Percentiles rank a stretch among this genome's conserved stretches.
Evolutionary conservation across 352 stramenopile genomes (phyloP).

Genomic region (Phytophthora tentaculata): DNA sequence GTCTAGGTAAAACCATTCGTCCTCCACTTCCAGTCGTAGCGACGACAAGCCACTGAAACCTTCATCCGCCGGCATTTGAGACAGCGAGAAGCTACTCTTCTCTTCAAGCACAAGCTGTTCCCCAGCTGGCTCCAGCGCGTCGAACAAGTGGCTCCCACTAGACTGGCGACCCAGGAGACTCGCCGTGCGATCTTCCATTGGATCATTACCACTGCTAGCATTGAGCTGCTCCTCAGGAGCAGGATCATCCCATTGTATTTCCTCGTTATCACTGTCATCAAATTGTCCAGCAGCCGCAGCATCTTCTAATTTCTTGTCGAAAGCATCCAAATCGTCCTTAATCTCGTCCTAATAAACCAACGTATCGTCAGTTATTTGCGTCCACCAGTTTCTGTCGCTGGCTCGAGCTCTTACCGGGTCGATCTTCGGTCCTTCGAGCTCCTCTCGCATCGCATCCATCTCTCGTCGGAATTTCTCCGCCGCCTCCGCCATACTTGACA

Average conservation of each 20-base stretch:
- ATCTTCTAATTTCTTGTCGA: constrained; percentile 83
- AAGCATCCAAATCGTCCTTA: constrained; percentile 70
- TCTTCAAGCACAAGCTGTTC: constrained; percentile 34
- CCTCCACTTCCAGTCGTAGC: constrained; percentile 51
- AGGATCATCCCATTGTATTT: constrained; percentile 67
- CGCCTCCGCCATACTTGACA: constrained; percentile 81
- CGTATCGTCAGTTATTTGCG: constrained; percentile 11
- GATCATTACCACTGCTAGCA: constrained; percentile 28
- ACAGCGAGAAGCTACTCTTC: constrained; percentile 42
- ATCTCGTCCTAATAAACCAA: constrained; percentile 43
- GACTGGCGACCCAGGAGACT: constrained; percentile 26
- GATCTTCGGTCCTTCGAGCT: constrained; percentile 43
- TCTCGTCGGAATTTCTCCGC: constrained; percentile 85
- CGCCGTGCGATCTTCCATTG: constrained; percentile 29
- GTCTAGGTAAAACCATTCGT: constrained; percentile 91
- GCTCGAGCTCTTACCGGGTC: constrained; percentile 35
- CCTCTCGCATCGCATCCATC: constrained; percentile 85
- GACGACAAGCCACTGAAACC: constrained; percentile 32
- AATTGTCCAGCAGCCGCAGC: constrained; percentile 79
- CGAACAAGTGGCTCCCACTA: constrained; percentile 35
- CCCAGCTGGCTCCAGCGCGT: constrained; percentile 38
- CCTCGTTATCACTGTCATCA: constrained; percentile 83
- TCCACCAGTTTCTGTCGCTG: not conserved
- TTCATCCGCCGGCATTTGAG: constrained; percentile 26
- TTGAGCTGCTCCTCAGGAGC: constrained; percentile 29